phyloP scores from a whole-genome alignment of 2,329 filamentous ascomycete species.

The Paracorniculantispora psalliotae region DNA sequence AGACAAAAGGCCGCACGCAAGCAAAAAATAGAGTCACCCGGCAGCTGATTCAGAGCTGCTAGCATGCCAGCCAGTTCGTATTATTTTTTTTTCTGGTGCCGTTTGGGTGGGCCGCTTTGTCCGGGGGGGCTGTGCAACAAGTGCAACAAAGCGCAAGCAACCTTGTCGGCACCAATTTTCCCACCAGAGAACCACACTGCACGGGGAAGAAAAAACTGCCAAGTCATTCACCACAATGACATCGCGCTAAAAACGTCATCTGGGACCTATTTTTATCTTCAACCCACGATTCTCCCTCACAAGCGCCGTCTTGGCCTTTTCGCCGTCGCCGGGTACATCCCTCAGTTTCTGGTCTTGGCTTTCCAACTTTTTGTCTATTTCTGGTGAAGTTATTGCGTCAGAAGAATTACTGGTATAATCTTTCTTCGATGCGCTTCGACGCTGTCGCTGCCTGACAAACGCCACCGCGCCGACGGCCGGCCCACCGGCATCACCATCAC shows the following conservation, averaged over 20 bases:
- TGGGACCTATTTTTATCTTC: background rate
- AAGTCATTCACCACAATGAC: background rate
- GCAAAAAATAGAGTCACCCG: background rate
- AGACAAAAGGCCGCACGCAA: no score
- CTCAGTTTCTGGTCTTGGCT: no score
- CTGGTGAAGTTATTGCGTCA: background rate
- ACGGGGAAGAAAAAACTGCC: background rate
- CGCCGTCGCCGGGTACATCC: no score
- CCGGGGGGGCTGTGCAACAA: background rate
- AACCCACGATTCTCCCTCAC: background rate
- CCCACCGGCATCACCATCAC: background rate
- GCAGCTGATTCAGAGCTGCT: background rate
- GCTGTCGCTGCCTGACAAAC: background rate
- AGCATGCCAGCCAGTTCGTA: background rate
- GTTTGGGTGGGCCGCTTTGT: background rate
- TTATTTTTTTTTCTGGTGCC: background rate
- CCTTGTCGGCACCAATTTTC: no score
- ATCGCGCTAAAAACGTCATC: background rate
- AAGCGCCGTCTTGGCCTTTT: background rate
- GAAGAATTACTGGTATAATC: no score
- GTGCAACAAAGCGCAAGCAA: no score
- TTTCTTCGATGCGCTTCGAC: no score
- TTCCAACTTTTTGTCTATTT: no score
- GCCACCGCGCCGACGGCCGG: background rate
- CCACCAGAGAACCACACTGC: background rate